These are phyloP conservation scores for Brassica balearica DNA, from an alignment of 441 rosid species.

Conservation along the genomic window DNA sequence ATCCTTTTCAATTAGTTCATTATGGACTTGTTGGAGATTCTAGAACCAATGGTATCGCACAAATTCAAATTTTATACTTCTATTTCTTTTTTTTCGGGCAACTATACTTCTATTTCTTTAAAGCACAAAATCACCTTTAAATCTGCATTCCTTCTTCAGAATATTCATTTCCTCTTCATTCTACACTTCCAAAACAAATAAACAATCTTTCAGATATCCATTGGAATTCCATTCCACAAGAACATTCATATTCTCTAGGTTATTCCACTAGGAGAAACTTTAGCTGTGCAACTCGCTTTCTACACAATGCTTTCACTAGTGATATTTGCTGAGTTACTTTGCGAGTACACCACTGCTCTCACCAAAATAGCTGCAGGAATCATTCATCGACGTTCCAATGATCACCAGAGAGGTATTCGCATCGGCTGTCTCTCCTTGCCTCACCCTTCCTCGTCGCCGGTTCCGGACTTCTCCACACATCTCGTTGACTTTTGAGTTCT, in stretches of 20 bases:
- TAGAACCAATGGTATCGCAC: conserved; percentile 20
- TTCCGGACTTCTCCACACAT: conserved; percentile 12
- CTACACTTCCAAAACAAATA: neutral
- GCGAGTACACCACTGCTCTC: conserved; percentile 49
- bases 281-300: neutral
- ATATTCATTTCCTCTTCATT: conserved; percentile 2
- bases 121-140: conserved; percentile 4
- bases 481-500: conserved; percentile 4
- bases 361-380: conserved; percentile 42
- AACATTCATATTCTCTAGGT: neutral
- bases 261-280: neutral
- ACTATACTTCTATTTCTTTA: neutral
- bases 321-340: conserved; percentile 52
- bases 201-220: neutral
- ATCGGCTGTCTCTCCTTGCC: conserved; percentile 21
- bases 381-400: conserved; percentile 34
- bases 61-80: conserved; percentile 9
- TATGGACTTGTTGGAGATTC: conserved; percentile 32
- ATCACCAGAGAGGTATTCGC: neutral
- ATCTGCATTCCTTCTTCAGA: conserved; percentile 5
- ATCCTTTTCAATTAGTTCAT: conserved; percentile 23
- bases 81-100: neutral
- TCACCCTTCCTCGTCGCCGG: neutral
- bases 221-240: neutral
- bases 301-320: conserved; percentile 50